Base-by-base conservation (phyloP, 768 basidiomycete species). In the Suillus placidus region DNA sequence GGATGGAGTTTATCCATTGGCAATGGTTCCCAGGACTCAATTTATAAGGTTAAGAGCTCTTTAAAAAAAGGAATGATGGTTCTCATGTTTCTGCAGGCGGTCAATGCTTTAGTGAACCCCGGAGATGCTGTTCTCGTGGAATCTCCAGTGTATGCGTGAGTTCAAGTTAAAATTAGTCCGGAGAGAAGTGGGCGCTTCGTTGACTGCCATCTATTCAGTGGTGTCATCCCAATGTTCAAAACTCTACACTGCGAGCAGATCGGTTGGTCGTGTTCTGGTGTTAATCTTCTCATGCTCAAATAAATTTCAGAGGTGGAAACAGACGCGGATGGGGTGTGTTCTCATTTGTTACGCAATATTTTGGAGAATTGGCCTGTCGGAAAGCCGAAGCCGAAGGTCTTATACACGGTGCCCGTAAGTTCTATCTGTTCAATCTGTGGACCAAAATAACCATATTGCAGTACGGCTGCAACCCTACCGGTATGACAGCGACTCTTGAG, bases 381-480 rank as follows among this genome's bases (percentile, higher is more conserved):
- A 35, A 91, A 90, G 77, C 84, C 82, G 12, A 88, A 86, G 71
- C 95, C 94, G 5, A 93, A 87, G 76, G 80, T 89, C 0, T 79
- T 97, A 47, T 97, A 96, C 78, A 94, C 88, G 6, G 88, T 95
- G 45, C 89, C 88, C 5, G 90, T 91, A 76, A 30, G 85, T 52
- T 34, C 30, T 56, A 65, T 43, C 57, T 64, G 47, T 64, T 67
- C 58, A 58, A 69, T 62, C 10, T 32, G 20, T 55, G 52, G 38
- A 54, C 38, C 35, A 42, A 42, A 51, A 40, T 60, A 60, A 47
- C 62, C 35, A 52, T 52, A 62, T 60, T 23, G 18, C 66, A 92
- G 89, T 91, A 90, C 71, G 95, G 94, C 40, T 90, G 89, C 69
- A 96, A 96, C 76, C 95, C 94, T 4, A 92, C 90, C 9, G 95